Evolutionary conservation across 805 yeast genomes (phyloP).

Genomic region (Kluyveromyces dobzhanskii): DNA sequence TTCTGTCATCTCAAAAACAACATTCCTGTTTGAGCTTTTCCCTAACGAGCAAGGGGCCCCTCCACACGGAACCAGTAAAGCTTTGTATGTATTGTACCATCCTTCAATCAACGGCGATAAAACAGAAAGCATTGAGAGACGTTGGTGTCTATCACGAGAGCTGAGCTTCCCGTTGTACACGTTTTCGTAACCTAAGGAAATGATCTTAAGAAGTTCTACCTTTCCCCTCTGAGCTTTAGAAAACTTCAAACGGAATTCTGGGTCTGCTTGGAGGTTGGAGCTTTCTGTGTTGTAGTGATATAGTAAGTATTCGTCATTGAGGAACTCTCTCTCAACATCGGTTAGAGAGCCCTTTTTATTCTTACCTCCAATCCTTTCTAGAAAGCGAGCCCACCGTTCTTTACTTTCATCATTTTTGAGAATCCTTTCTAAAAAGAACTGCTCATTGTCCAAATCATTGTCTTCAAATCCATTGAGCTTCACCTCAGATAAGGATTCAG

Average conservation of each 20-base stretch:
- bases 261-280: constrained; percentile 3
- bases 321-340: constrained; percentile 24
- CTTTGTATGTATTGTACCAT: constrained; percentile 64
- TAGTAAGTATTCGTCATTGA: constrained; percentile 27
- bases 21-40: constrained; percentile 24
- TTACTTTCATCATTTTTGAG: constrained; percentile 17
- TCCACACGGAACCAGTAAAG: constrained; percentile 40
- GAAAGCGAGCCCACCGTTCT: constrained; percentile 18
- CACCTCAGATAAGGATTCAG: constrained; percentile 62
- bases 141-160: constrained; percentile 47
- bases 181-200: constrained; percentile 76
- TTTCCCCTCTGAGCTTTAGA: constrained; percentile 64
- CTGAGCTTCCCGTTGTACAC: constrained; percentile 55
- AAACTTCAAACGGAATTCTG: constrained; percentile 37
- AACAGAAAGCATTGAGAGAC: constrained; percentile 61
- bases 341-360: constrained; percentile 8
- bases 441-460: constrained; percentile 27
- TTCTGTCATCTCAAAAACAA: constrained; percentile 27
- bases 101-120: constrained; percentile 68
- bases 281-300: constrained; percentile 12
- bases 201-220: constrained; percentile 68
- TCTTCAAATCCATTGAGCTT: constrained; percentile 41
- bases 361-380: constrained; percentile 9
- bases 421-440: constrained; percentile 23
- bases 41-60: constrained; percentile 24